A percentile compares a stretch with the other conserved stretches of the same genome.
phyloP scores from a whole-genome alignment of 73 alveolate species.

The Stentor coeruleus region DNA sequence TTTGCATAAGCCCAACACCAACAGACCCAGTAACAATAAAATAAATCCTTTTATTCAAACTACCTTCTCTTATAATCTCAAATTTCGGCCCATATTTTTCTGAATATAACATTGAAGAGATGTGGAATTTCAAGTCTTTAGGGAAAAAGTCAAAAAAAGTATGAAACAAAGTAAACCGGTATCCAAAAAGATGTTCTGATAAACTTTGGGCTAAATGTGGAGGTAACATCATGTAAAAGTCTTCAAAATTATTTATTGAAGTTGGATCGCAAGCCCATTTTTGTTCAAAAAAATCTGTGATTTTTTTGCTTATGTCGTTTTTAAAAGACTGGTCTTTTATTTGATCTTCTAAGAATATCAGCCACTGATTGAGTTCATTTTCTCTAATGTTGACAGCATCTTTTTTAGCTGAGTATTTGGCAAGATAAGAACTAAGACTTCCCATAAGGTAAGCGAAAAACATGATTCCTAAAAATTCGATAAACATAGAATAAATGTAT shows the following conservation, averaged over 20 bases:
- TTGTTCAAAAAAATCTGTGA: background rate
- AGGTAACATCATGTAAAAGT: background rate
- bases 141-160: background rate
- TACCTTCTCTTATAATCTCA: background rate
- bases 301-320: background rate
- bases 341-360: background rate
- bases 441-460: background rate
- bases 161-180: background rate
- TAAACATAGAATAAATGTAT: background rate
- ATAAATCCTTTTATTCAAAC: too few relatives aligned
- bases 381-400: background rate
- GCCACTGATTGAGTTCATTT: background rate
- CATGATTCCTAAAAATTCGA: background rate
- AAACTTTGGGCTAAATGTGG: background rate
- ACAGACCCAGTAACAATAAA: background rate
- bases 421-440: too few relatives aligned
- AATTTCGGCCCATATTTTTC: background rate
- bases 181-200: background rate
- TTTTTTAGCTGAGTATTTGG: background rate
- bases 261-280: conserved; percentile 10
- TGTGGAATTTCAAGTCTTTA: background rate
- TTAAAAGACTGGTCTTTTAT: background rate
- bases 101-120: background rate
- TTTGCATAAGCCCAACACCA: background rate
- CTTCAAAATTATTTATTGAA: background rate